Evolutionary conservation across 2,329 filamentous ascomycete genomes (phyloP).

Genomic region (Periconia digitata): DNA sequence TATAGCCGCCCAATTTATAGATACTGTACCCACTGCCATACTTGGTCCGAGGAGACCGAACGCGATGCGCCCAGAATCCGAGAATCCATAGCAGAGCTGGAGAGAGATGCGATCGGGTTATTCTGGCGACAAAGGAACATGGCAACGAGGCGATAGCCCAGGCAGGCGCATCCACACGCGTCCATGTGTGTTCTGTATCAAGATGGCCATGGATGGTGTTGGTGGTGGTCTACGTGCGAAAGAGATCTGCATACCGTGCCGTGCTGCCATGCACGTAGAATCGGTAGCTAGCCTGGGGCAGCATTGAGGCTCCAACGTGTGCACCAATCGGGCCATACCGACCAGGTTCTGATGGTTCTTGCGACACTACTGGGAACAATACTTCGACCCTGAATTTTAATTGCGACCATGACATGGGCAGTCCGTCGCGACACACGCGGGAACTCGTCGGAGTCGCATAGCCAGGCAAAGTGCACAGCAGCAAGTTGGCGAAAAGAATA

Average conservation of each 20-base stretch:
- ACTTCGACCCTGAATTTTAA: background rate
- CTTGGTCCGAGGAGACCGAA: no score
- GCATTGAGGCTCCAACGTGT: slow-evolving; percentile 5
- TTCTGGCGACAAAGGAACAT: slow-evolving; percentile 3
- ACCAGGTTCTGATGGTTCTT: slow-evolving; percentile 5
- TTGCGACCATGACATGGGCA: slow-evolving; percentile 1
- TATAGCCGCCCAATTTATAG: slow-evolving; percentile 35
- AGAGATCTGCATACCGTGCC: background rate
- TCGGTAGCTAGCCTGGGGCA: background rate
- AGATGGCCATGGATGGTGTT: background rate
- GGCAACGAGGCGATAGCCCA: background rate
- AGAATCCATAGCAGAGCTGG: no score
- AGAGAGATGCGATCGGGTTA: no score
- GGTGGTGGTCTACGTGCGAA: background rate
- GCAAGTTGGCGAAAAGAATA: slow-evolving; percentile 10
- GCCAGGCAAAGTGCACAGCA: background rate
- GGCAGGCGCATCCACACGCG: slow-evolving; percentile 1
- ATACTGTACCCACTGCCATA: slow-evolving; percentile 28
- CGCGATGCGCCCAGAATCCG: no score
- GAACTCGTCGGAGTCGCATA: background rate
- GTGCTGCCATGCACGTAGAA: background rate
- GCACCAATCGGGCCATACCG: slow-evolving; percentile 11
- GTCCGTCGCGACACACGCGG: slow-evolving; percentile 19
- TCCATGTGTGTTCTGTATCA: background rate
- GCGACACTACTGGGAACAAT: slow-evolving; percentile 9